Evolutionary conservation across 768 basidiomycete genomes (phyloP).

Genomic region (Coprinopsis cinerea): DNA sequence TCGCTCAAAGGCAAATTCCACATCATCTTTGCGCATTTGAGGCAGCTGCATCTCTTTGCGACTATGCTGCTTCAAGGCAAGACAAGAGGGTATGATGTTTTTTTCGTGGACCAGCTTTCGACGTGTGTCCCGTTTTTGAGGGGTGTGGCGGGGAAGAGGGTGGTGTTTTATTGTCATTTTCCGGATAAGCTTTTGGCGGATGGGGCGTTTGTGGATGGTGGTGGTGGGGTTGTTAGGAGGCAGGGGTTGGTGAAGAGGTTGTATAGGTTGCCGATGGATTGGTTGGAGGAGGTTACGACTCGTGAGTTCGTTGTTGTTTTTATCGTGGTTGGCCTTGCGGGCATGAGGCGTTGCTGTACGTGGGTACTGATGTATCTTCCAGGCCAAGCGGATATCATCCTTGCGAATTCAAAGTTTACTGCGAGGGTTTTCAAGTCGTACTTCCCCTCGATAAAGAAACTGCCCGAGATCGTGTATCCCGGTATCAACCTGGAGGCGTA

Average conservation of each 20-base stretch:
- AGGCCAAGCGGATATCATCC: constrained; percentile 87
- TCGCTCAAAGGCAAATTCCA: constrained; percentile 77
- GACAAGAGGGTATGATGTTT: constrained; percentile 66
- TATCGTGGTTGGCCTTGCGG: background rate
- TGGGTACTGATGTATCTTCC: too few relatives aligned
- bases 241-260: constrained; percentile 56
- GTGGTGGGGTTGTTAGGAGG: constrained; percentile 32
- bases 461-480: constrained; percentile 86
- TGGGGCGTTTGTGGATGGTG: constrained; percentile 59
- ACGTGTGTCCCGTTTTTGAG: constrained; percentile 86
- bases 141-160: constrained; percentile 58
- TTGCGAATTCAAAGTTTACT: constrained; percentile 91
- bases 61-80: constrained; percentile 47
- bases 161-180: constrained; percentile 97
- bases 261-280: constrained; percentile 88
- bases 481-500: constrained; percentile 85
- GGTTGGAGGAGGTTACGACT: constrained; percentile 85
- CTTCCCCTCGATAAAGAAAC: constrained; percentile 59
- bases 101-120: constrained; percentile 92
- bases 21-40: constrained; percentile 81
- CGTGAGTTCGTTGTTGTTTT: constrained; percentile 38
- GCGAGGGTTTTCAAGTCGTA: constrained; percentile 71
- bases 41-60: constrained; percentile 77
- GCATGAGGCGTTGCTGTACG: too few relatives aligned
- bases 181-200: constrained; percentile 88